These are phyloP conservation scores for Tuctoria greenei DNA, from an alignment of 176 grass and related monocot species.

Conservation along the genomic window DNA sequence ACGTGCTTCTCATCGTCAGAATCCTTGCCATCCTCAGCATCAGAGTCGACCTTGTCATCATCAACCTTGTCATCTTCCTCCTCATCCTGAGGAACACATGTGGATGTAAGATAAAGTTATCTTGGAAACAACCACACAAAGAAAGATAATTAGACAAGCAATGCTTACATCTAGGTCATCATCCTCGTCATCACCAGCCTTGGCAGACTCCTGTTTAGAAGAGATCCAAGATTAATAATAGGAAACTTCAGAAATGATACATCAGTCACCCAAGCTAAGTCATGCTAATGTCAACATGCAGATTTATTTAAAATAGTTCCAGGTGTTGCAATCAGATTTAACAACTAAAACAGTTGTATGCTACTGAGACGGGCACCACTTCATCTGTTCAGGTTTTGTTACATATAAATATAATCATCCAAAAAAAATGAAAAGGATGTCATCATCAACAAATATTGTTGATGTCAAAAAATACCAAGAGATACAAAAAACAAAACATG, in stretches of 20 bases:
- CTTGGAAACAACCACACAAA: background rate
- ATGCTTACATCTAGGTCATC: constrained; percentile 48
- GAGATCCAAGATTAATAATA: background rate
- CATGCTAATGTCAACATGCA: background rate
- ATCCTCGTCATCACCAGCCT: constrained; percentile 42
- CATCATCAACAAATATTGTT: background rate
- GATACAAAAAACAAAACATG: background rate
- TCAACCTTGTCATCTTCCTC: constrained; percentile 43
- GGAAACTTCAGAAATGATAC: background rate
- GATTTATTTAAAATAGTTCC: background rate
- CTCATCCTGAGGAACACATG: constrained; percentile 41
- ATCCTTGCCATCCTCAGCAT: constrained; percentile 51
- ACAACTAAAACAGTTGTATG: background rate
- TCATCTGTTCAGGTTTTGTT: background rate
- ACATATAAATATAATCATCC: background rate
- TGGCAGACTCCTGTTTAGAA: constrained; percentile 42
- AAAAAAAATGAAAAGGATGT: background rate
- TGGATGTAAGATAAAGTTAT: background rate
- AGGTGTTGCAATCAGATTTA: too few species aligned
- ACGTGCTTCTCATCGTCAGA: constrained; percentile 54
- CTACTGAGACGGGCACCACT: background rate
- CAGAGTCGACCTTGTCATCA: constrained; percentile 51
- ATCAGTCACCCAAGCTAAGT: background rate
- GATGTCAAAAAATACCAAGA: background rate
- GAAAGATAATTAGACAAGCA: background rate